Percentiles rank a stretch among this genome's conserved stretches.
These are phyloP conservation scores for Ilyonectria destructans DNA, from an alignment of 2,329 filamentous ascomycete genomes.

Conservation along the genomic window DNA sequence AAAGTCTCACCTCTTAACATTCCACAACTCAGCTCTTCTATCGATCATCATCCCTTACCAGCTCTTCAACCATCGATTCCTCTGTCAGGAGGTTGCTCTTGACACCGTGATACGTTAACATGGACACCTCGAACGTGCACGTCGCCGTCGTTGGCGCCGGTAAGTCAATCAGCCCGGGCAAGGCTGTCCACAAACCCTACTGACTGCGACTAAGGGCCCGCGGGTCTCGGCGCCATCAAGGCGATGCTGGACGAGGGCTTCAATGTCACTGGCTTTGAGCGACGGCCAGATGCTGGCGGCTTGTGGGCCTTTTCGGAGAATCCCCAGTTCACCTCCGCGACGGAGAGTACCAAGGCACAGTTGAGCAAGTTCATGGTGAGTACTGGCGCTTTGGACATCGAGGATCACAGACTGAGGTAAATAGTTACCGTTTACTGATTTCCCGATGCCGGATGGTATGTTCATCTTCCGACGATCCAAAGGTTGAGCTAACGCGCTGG, in stretches of 20 bases:
- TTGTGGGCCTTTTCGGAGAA: conserved; percentile 45
- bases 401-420: not conserved
- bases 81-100: not conserved
- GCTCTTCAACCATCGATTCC: not conserved
- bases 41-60: not conserved
- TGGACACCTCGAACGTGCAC: conserved; percentile 31
- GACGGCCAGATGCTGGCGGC: conserved; percentile 43
- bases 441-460: conserved; percentile 44
- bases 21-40: not conserved
- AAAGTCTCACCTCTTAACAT: not conserved
- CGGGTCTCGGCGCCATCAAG: conserved; percentile 45
- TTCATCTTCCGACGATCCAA: too few species aligned
- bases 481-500: not conserved
- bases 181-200: not conserved
- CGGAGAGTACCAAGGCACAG: conserved; percentile 39
- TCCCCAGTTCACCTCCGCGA: conserved; percentile 42
- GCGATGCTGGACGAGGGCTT: conserved; percentile 46
- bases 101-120: not conserved
- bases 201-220: conserved; percentile 35
- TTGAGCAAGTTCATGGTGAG: conserved; percentile 48
- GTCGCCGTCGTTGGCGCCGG: conserved; percentile 45
- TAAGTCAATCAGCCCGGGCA: not conserved
- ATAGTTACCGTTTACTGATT: conserved; percentile 45
- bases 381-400: not conserved
- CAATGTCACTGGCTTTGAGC: conserved; percentile 45